These are phyloP conservation scores for Cyberlindnera veronae DNA, from an alignment of 805 yeast genomes.

Conservation along the genomic window DNA sequence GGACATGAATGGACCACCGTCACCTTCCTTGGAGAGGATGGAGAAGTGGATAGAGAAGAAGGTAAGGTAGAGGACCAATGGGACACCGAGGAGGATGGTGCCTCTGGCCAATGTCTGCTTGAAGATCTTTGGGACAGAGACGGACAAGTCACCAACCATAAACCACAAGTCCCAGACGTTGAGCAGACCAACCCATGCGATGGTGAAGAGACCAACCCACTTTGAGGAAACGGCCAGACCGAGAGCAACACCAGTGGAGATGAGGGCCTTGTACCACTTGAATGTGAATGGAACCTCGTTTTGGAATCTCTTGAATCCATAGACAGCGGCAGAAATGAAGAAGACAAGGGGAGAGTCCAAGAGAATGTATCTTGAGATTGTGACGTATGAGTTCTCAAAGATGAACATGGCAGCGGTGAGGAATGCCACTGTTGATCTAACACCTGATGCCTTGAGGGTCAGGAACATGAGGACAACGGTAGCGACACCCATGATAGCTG, in stretches of 20 bases:
- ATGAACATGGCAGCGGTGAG: conserved; percentile 52
- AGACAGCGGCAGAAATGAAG: conserved; percentile 70
- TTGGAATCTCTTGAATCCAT: conserved; percentile 64
- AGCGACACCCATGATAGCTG: conserved; percentile 65
- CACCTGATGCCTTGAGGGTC: conserved; percentile 72
- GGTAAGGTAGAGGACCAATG: conserved; percentile 49
- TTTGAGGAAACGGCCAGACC: conserved; percentile 74
- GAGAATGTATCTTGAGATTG: conserved; percentile 71
- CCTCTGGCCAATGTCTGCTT: conserved; percentile 52
- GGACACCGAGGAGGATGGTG: conserved; percentile 51
- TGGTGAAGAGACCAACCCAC: conserved; percentile 82
- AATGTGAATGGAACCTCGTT: conserved; percentile 56
- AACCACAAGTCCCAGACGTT: conserved; percentile 68
- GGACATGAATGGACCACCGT: conserved; percentile 68
- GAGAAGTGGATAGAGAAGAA: conserved; percentile 65
- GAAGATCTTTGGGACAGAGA: conserved; percentile 40
- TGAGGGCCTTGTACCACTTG: conserved; percentile 55
- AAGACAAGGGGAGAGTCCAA: conserved; percentile 74
- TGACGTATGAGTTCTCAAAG: conserved; percentile 63
- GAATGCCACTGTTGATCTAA: conserved; percentile 60
- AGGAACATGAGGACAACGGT: conserved; percentile 63
- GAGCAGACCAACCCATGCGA: conserved; percentile 70
- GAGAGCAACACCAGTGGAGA: conserved; percentile 63
- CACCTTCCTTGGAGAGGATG: conserved; percentile 57
- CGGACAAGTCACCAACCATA: conserved; percentile 63